Evolutionary conservation across 345 rosid genomes (phyloP), one percentile per base, ranked within the genome.

Genomic region (Salix koriyanagi): DNA sequence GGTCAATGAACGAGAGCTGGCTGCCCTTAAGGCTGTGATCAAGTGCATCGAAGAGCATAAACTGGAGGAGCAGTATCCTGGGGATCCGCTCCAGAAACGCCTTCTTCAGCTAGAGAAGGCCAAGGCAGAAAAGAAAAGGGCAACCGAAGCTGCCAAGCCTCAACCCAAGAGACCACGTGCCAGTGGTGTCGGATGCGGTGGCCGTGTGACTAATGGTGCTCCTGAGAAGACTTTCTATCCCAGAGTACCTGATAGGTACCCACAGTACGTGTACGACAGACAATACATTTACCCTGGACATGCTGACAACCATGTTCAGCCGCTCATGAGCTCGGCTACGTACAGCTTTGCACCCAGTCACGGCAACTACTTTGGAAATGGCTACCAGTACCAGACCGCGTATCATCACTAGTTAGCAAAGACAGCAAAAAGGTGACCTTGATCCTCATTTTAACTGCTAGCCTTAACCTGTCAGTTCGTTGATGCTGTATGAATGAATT

Each of bases 41-140:
- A 96, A 92, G 83, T 92, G 99, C 89, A 84, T 96, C n/a, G 98
- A 96, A 78, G 99, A 96, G 83, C 97, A 91, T 77, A 92, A 80
- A 84, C 93, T 96, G 25, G 97, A 94, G 88, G 97, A 85, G 82
- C 95, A 86, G 73, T 96, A 87, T 81, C 92, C 94, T 19, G 76
- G 77, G 23, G 97, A 89, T 46, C 85, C 88, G 19, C 94, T 96
- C 74, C 92, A 91, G 64, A 88, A 89, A 72, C 85, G 88, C 67
- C 86, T 96, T 76, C 75, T 89, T 72, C 92, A 87, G 84, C 90
- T 96, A 18, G 98, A 93, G 94, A 96, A 96, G 84, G 94, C 92
- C 54, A 96, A 94, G 85, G 94, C 95, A 8, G 99, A 94, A 82
- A 94, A 88, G 87, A 93, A 91, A 80, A 87, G 95, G 82, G 94